Evolutionary conservation across 352 stramenopile species (phyloP).

Genomic region (Thraustochytrium sp.): DNA sequence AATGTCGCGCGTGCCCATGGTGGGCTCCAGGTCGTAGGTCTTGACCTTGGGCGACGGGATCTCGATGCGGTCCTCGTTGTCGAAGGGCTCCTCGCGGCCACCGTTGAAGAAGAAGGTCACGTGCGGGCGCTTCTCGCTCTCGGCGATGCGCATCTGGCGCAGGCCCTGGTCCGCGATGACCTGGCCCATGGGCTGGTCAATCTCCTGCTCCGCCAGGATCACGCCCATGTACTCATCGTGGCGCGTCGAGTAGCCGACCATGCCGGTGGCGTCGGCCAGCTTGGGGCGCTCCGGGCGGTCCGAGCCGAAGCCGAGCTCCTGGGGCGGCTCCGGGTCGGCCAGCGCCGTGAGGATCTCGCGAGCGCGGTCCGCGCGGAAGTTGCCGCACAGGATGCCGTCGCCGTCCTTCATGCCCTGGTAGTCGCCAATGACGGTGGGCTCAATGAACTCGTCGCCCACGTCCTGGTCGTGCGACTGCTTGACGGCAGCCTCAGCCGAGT

Average conservation of each 20-base stretch:
- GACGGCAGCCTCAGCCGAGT: constrained; percentile 11
- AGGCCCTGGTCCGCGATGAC: constrained; percentile 39
- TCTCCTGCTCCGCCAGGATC: constrained; percentile 43
- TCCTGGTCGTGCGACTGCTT: constrained; percentile 42
- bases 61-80: constrained; percentile 42
- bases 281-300: constrained; percentile 19
- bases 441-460: constrained; percentile 40
- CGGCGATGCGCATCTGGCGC: constrained; percentile 42
- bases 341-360: constrained; percentile 44
- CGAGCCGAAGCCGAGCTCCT: constrained; percentile 20
- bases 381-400: constrained; percentile 42
- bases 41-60: constrained; percentile 41
- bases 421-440: constrained; percentile 37
- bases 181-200: constrained; percentile 43
- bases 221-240: constrained; percentile 24
- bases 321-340: constrained; percentile 18
- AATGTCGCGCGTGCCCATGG: constrained; percentile 43
- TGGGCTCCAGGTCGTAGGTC: constrained; percentile 46
- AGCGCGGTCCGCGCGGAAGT: constrained; percentile 47
- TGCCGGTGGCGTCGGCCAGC: neutral
- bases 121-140: constrained; percentile 46
- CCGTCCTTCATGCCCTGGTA: constrained; percentile 47
- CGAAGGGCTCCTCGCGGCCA: constrained; percentile 42
- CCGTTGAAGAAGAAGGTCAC: constrained; percentile 50
- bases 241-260: constrained; percentile 32